Evolutionary conservation across 768 basidiomycete species (phyloP), one percentile per base, ranked within the genome.

Genomic region (Tubosaeta sp.): DNA sequence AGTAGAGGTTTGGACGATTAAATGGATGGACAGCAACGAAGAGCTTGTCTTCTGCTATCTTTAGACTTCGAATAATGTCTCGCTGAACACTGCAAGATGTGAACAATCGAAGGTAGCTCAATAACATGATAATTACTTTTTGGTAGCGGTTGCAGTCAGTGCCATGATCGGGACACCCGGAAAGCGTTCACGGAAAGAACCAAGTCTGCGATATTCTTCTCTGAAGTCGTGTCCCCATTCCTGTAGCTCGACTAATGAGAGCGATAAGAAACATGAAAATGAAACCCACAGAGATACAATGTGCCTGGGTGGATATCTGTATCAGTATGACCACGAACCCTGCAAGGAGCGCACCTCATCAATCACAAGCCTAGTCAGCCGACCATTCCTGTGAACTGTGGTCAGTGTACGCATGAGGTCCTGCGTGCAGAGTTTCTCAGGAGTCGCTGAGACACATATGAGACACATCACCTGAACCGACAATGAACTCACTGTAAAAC

Each of bases 171-270:
- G 91, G 5, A 92, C 79, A 51, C 76, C 72, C 1, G 78, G 77
- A 61, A 84, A 91, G 27, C 73, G 75, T 34, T 79, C 73, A 2
- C 91, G 80, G 65, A 94, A 88, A 35, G 71, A 65, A 5, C 90
- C 91, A 22, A 94, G 74, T 25, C 73, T 77, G 41, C 89, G 73
- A 61, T 91, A 93, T 39, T 89, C 85, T 31, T 66, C 74, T 25
- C 91, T 81, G 63, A 91, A 91, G 59, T 89, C 83, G 44, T 90
- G 88, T 0, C 88, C 88, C 90, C 88, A 91, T 74, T 91, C 89
- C 85, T 89, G 56, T 27, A 2, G 16, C n/a, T 16, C 17, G 16
- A 19, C 53, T 0, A 57, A 22, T 19, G 8, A 12, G n/a, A n/a
- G 11, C 12, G 35, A 27, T 4, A 1, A 37, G 9, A 39, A 9